These are phyloP conservation scores for Tolypocladium sp. DNA, from an alignment of 2,329 filamentous ascomycete genomes.

Conservation along the genomic window DNA sequence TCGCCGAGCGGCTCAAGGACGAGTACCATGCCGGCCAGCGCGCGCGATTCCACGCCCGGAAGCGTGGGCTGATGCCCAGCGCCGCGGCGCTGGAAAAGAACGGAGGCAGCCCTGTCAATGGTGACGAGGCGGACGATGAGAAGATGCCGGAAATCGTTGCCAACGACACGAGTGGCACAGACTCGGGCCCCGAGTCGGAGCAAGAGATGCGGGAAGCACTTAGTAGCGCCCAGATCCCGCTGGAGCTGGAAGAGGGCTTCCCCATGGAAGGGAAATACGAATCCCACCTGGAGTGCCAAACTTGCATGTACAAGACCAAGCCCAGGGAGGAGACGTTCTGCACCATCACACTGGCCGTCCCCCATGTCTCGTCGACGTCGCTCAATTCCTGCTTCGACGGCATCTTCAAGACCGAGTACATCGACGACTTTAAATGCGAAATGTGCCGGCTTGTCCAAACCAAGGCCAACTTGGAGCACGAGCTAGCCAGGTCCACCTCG, in stretches of 20 bases:
- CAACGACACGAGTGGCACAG: not conserved
- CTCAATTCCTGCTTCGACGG: slow-evolving; percentile 86
- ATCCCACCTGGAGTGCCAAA: slow-evolving; percentile 90
- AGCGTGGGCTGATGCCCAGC: slow-evolving; percentile 14
- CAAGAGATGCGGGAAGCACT: slow-evolving; percentile 7
- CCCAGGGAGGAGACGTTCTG: slow-evolving; percentile 80
- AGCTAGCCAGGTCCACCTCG: slow-evolving; percentile 46
- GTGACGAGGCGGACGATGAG: slow-evolving; percentile 9
- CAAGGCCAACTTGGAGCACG: slow-evolving; percentile 50
- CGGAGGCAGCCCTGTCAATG: slow-evolving; percentile 3
- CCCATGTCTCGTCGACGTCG: slow-evolving; percentile 70
- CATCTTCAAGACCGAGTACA: slow-evolving; percentile 89
- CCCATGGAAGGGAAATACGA: slow-evolving; percentile 87
- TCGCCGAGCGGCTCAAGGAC: slow-evolving; percentile 84
- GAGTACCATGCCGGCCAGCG: slow-evolving; percentile 82
- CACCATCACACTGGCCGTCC: slow-evolving; percentile 85
- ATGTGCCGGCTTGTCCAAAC: slow-evolving; percentile 83
- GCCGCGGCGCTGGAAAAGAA: not conserved
- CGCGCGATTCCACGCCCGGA: slow-evolving; percentile 52
- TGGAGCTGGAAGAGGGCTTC: slow-evolving; percentile 61
- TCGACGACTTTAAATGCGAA: slow-evolving; percentile 95
- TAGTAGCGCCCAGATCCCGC: slow-evolving; percentile 13
- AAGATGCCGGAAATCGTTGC: not conserved
- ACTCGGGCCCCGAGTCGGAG: not conserved
- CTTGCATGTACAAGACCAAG: slow-evolving; percentile 82